Conservation (phyloP, 495 filamentous ascomycete species). For the Talaromyces ruber region DNA sequence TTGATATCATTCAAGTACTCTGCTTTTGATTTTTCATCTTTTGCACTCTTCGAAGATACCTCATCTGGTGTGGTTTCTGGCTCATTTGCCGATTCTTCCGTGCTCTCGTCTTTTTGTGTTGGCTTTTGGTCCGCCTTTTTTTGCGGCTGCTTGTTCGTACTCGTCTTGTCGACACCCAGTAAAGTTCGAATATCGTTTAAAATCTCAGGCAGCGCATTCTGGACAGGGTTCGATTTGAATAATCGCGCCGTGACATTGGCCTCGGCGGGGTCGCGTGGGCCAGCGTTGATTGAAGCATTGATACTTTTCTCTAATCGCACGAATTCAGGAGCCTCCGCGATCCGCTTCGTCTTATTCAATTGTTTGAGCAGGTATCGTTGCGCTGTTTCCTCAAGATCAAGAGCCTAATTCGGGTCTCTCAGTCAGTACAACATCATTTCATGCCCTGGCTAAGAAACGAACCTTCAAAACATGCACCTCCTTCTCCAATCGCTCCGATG, state of each 20-base stretch:
- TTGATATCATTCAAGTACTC: not conserved
- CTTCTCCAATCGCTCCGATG: conserved; percentile 50
- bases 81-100: conserved; percentile 7
- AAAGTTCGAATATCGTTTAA: conserved; percentile 53
- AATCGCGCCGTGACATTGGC: conserved; percentile 75
- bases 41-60: conserved; percentile 11
- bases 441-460: conserved; percentile 3
- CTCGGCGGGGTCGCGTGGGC: conserved; percentile 39
- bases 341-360: conserved; percentile 61
- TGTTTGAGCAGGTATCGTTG: conserved; percentile 66
- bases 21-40: conserved; percentile 3
- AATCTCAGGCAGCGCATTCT: conserved; percentile 53
- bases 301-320: conserved; percentile 21
- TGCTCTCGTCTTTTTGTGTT: conserved; percentile 9
- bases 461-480: conserved; percentile 76
- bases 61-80: conserved; percentile 11
- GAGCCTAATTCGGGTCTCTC: conserved; percentile 25
- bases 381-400: conserved; percentile 59
- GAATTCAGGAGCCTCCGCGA: conserved; percentile 46
- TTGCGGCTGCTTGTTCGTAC: conserved; percentile 10
- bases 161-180: conserved; percentile 48
- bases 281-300: conserved; percentile 23
- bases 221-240: conserved; percentile 67
- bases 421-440: not conserved
- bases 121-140: conserved; percentile 12